Evolutionary conservation across 2,329 filamentous ascomycete species (phyloP).

Genomic region (Exophiala lecanii-corni): DNA sequence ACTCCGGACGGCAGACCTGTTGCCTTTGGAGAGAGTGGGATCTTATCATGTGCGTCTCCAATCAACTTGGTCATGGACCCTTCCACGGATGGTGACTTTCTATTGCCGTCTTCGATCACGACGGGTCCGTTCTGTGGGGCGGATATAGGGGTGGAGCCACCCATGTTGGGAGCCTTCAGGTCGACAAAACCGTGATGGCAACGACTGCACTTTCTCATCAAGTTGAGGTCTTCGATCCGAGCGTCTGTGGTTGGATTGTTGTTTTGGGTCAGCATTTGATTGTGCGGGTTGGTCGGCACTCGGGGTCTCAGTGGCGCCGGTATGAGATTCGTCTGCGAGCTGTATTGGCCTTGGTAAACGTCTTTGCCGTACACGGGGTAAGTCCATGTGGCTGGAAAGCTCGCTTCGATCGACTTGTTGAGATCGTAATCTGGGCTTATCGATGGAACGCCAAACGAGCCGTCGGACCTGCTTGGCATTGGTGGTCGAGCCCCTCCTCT

Average conservation of each 20-base stretch:
- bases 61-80: neutral
- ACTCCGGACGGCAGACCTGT: neutral
- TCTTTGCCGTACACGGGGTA: too few species aligned
- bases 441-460: conserved; percentile 16
- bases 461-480: conserved; percentile 13
- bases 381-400: too few species aligned
- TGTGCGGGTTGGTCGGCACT: neutral
- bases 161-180: conserved; percentile 16
- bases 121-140: conserved; percentile 12
- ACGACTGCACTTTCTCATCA: conserved; percentile 24
- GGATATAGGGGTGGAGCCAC: conserved; percentile 20
- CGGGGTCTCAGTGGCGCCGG: conserved; percentile 12
- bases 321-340: conserved; percentile 6
- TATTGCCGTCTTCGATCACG: conserved; percentile 9
- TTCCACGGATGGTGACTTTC: too few species aligned
- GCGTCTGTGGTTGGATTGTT: neutral
- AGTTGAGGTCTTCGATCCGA: conserved; percentile 10
- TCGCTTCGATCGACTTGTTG: neutral
- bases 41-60: too few species aligned
- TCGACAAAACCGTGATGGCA: conserved; percentile 22
- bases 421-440: conserved; percentile 4
- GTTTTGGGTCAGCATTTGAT: neutral
- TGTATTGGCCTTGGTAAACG: too few species aligned
- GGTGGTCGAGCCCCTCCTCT: conserved; percentile 13
- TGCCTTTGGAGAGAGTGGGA: too few species aligned